phyloP scores from a whole-genome alignment of 441 rosid species.

The Gossypium davidsonii region DNA sequence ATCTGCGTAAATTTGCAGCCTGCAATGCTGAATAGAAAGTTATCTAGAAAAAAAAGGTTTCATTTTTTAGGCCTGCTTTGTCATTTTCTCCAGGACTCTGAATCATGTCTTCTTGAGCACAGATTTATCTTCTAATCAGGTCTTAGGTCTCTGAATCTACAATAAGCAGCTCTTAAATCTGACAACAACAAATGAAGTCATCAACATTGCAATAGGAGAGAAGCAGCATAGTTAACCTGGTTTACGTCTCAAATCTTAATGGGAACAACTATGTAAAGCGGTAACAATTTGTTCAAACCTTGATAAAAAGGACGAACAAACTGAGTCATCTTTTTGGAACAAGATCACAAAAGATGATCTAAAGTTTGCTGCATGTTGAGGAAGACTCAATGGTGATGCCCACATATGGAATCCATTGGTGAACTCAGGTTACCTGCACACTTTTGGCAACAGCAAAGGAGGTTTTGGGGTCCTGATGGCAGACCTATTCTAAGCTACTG shows the following conservation, averaged over 20 bases:
- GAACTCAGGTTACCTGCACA: not conserved
- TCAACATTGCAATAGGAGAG: not conserved
- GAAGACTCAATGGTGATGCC: not conserved
- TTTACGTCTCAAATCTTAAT: not conserved
- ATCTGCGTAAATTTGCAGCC: not conserved
- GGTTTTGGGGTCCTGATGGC: not conserved
- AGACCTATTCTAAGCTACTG: not conserved
- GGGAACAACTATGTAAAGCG: not conserved
- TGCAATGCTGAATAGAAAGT: not conserved
- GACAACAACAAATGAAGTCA: not conserved
- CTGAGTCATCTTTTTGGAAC: not conserved
- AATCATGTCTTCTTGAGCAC: not conserved
- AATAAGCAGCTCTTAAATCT: not conserved
- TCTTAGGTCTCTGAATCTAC: not conserved
- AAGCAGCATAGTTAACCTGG: not conserved
- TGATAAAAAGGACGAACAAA: not conserved
- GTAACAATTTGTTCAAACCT: not conserved
- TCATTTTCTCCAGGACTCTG: not conserved
- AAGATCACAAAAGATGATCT: not conserved
- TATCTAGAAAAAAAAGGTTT: not conserved
- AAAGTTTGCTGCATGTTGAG: not conserved
- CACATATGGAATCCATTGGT: not conserved
- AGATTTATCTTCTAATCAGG: not conserved
- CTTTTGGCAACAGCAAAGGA: not conserved
- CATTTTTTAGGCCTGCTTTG: not conserved